Evolutionary conservation across 192 early-diverging fungal species (phyloP).

Genomic region (Diversispora eburnea): DNA sequence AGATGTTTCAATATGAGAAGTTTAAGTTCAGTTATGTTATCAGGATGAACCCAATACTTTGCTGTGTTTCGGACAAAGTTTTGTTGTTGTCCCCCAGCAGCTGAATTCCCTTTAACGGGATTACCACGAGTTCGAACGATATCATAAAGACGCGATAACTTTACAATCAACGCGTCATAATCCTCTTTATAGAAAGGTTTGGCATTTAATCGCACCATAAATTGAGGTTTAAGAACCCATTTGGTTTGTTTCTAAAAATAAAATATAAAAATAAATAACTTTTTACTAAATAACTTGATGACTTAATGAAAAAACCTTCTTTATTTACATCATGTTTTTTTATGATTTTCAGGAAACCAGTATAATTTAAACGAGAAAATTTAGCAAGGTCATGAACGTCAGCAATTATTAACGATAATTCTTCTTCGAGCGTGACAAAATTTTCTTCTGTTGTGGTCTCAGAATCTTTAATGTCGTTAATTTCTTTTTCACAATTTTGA

Average conservation of each 20-base stretch:
- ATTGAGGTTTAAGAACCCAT: constrained; percentile 78
- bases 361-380: constrained; percentile 80
- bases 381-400: constrained; percentile 84
- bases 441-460: constrained; percentile 53
- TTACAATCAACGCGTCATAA: constrained; percentile 85
- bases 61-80: constrained; percentile 91
- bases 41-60: constrained; percentile 99
- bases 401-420: constrained; percentile 71
- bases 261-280: not conserved
- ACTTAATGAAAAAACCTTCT: not conserved
- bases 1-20: constrained; percentile 89
- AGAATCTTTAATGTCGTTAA: constrained; percentile 56
- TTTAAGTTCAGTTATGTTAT: constrained; percentile 96
- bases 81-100: constrained; percentile 54
- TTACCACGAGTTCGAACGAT: constrained; percentile 74
- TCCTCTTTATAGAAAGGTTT: constrained; percentile 84
- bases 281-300: not conserved
- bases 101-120: constrained; percentile 51
- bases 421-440: constrained; percentile 62
- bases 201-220: constrained; percentile 75
- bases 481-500: constrained; percentile 61
- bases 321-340: constrained; percentile 92
- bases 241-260: constrained; percentile 75
- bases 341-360: constrained; percentile 89
- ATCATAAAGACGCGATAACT: constrained; percentile 81